These are phyloP conservation scores for Cyathus striatus DNA, from an alignment of 768 basidiomycete genomes.

Conservation along the genomic window DNA sequence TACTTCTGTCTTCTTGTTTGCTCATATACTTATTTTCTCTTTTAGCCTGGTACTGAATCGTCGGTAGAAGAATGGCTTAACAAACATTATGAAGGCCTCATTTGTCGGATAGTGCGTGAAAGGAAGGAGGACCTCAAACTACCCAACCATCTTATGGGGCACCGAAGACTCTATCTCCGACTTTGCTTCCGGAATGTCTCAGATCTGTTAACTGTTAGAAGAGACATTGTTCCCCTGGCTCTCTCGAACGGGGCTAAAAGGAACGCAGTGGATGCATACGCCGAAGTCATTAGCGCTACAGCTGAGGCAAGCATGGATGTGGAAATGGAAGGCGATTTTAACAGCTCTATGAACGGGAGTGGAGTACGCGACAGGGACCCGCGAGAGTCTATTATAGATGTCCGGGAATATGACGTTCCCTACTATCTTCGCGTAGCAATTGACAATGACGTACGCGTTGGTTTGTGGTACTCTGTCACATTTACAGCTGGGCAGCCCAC, in stretches of 20 bases:
- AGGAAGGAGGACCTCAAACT: conserved; percentile 92
- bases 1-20: background rate
- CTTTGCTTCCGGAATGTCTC: conserved; percentile 91
- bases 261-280: conserved; percentile 94
- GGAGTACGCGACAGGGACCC: conserved; percentile 66
- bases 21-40: conserved; percentile 2
- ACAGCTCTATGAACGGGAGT: conserved; percentile 22
- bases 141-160: conserved; percentile 97
- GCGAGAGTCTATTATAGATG: conserved; percentile 88
- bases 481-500: conserved; percentile 77
- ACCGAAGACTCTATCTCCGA: conserved; percentile 82
- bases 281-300: conserved; percentile 86
- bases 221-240: conserved; percentile 87
- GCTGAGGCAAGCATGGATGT: conserved; percentile 63
- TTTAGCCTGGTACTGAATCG: conserved; percentile 78
- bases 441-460: conserved; percentile 96
- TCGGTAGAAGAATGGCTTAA: conserved; percentile 93
- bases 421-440: conserved; percentile 99
- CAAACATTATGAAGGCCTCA: conserved; percentile 87
- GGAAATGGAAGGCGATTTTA: conserved; percentile 57
- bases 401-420: conserved; percentile 94
- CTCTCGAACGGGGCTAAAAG: conserved; percentile 88
- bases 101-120: conserved; percentile 72
- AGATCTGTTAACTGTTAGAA: conserved; percentile 81
- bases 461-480: conserved; percentile 93